Conservation (phyloP, 208 protist species). For the Trypanosoma cruzi region DNA sequence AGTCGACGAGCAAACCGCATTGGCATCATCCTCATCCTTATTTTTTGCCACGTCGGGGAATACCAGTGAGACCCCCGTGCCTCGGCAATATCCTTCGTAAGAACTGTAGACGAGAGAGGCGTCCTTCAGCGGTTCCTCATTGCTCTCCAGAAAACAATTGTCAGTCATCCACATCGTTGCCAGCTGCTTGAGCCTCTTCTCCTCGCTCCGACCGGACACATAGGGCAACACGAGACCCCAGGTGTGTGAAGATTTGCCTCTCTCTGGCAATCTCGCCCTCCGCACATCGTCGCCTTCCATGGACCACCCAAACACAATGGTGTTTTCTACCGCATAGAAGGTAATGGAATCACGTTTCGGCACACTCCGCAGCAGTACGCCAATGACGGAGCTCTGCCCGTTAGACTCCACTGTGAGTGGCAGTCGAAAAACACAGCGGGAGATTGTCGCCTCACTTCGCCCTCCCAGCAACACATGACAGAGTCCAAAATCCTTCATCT, state of each 20-base stretch:
- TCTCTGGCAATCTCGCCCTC: neutral
- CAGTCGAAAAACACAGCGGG: slow-evolving; percentile 20
- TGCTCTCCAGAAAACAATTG: slow-evolving; percentile 23
- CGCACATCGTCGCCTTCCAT: neutral
- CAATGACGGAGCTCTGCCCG: neutral
- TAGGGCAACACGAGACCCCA: slow-evolving; percentile 25
- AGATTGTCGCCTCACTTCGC: slow-evolving; percentile 22
- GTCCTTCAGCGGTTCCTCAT: slow-evolving; percentile 4
- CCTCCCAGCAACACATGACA: slow-evolving; percentile 20
- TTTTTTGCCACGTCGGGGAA: neutral
- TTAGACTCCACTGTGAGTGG: neutral
- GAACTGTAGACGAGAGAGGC: neutral
- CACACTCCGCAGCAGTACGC: slow-evolving; percentile 12
- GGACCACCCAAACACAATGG: slow-evolving; percentile 17
- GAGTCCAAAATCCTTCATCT: slow-evolving; percentile 5
- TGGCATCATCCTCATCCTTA: neutral
- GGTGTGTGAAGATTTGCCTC: neutral
- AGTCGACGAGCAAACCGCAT: neutral
- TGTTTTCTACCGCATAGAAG: slow-evolving; percentile 28
- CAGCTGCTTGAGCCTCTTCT: neutral
- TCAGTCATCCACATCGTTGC: slow-evolving; percentile 18
- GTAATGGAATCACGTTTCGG: slow-evolving; percentile 7
- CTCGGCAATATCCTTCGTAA: slow-evolving; percentile 10
- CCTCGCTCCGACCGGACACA: neutral
- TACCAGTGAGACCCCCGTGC: neutral